Percentiles rank a stretch among this genome's conserved stretches.
Conservation (phyloP, 495 filamentous ascomycete species). For the Talaromyces stipitatus region DNA sequence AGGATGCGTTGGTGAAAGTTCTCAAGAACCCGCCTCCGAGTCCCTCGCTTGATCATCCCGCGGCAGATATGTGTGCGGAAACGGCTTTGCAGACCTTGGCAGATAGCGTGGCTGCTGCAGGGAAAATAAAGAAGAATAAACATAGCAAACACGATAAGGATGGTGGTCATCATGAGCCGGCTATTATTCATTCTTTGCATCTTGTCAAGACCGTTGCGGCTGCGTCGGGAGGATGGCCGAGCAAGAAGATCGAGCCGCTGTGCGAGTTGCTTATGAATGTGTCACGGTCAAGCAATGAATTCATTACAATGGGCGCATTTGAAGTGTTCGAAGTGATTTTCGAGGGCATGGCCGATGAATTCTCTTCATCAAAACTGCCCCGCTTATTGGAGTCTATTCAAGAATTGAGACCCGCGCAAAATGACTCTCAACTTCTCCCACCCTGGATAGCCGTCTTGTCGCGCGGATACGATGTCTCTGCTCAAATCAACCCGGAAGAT, state of each 20-base stretch:
- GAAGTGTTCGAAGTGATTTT: slow-evolving; percentile 97
- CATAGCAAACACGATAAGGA: slow-evolving; percentile 35
- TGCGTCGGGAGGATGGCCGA: slow-evolving; percentile 93
- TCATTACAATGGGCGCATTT: slow-evolving; percentile 90
- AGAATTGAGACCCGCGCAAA: slow-evolving; percentile 80
- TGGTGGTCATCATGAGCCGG: slow-evolving; percentile 60
- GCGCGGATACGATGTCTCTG: slow-evolving; percentile 86
- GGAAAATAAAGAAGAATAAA: slow-evolving; percentile 57
- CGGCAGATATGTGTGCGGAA: slow-evolving; percentile 91
- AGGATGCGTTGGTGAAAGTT: slow-evolving; percentile 79
- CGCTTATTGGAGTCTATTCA: slow-evolving; percentile 78
- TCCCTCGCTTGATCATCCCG: slow-evolving; percentile 86
- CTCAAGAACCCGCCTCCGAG: slow-evolving; percentile 78
- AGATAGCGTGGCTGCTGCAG: slow-evolving; percentile 54
- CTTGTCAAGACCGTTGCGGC: slow-evolving; percentile 79
- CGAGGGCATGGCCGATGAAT: slow-evolving; percentile 76
- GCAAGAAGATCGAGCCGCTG: slow-evolving; percentile 83
- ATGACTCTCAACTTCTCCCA: slow-evolving; percentile 85
- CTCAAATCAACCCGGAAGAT: slow-evolving; percentile 74
- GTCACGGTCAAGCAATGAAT: slow-evolving; percentile 82
- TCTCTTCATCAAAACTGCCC: slow-evolving; percentile 81
- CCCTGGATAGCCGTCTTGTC: slow-evolving; percentile 95
- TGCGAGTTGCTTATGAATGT: slow-evolving; percentile 85
- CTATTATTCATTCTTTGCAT: slow-evolving; percentile 83
- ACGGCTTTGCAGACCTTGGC: slow-evolving; percentile 69